A percentile compares a stretch with the other conserved stretches of the same genome.
These are phyloP conservation scores for Pythium aquatile DNA, from an alignment of 352 stramenopile genomes.

Conservation along the genomic window DNA sequence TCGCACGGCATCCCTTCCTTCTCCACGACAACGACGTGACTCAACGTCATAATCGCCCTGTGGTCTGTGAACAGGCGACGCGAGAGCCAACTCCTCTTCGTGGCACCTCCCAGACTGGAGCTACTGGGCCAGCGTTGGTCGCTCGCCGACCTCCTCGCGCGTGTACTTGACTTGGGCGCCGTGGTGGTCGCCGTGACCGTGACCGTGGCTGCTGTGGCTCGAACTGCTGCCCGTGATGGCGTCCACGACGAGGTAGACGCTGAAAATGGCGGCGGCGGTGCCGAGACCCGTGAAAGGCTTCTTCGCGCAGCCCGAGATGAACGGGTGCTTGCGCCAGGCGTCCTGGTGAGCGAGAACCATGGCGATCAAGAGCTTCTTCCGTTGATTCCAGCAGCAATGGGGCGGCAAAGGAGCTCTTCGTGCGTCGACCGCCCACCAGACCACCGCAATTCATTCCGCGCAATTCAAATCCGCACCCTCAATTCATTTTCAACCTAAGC, in stretches of 20 bases:
- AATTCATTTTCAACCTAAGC: not conserved
- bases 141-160: slow-evolving; percentile 60
- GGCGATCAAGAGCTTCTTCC: slow-evolving; percentile 5
- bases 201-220: slow-evolving; percentile 30
- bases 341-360: slow-evolving; percentile 89
- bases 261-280: slow-evolving; percentile 74
- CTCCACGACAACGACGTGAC: too few species aligned
- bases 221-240: slow-evolving; percentile 43
- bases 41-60: too few species aligned
- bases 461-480: too few species aligned
- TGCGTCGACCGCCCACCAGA: not conserved
- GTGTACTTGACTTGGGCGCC: slow-evolving; percentile 55
- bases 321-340: slow-evolving; percentile 87
- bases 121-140: slow-evolving; percentile 42
- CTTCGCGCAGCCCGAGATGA: slow-evolving; percentile 79
- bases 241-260: slow-evolving; percentile 76
- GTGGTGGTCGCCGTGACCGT: slow-evolving; percentile 23
- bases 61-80: too few species aligned
- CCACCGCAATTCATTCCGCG: slow-evolving; percentile 6
- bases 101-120: too few species aligned
- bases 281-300: slow-evolving; percentile 84
- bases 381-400: not conserved
- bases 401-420: not conserved
- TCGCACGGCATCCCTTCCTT: not conserved
- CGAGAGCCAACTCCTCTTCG: too few species aligned